phyloP scores from a whole-genome alignment of 192 early-diverging fungal species.

The Tieghemiomyces parasiticus region DNA sequence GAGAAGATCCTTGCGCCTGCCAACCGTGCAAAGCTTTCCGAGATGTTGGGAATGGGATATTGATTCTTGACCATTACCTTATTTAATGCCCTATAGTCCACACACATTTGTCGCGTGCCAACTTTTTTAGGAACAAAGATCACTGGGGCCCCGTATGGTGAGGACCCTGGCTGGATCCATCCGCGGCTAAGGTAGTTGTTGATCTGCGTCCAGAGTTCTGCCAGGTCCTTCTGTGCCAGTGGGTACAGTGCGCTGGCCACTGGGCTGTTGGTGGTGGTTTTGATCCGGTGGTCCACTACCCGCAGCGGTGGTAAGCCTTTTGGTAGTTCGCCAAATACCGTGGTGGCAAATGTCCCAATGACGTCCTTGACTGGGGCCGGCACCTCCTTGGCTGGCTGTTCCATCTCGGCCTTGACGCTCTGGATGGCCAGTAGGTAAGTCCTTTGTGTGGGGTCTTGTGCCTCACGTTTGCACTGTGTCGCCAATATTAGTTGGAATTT shows the following conservation, averaged over 20 bases:
- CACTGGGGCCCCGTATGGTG: constrained; percentile 27
- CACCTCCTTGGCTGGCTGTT: not conserved
- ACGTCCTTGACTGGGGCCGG: not conserved
- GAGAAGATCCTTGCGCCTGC: constrained; percentile 19
- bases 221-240: not conserved
- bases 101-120: constrained; percentile 18
- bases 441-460: not conserved
- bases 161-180: constrained; percentile 20
- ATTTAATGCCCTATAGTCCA: constrained; percentile 39
- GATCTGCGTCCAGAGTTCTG: not conserved
- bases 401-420: not conserved
- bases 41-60: constrained; percentile 33
- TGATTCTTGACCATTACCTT: constrained; percentile 22
- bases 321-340: not conserved
- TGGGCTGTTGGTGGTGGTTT: not conserved
- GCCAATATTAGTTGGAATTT: not conserved
- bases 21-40: constrained; percentile 22
- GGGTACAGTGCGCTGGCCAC: not conserved
- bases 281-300: not conserved
- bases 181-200: not conserved
- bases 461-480: not conserved
- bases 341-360: not conserved
- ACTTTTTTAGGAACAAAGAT: constrained; percentile 27
- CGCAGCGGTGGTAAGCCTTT: not conserved
- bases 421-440: not conserved